A percentile compares a stretch with the other conserved stretches of the same genome.
These are phyloP conservation scores for Handroanthus guayacan DNA, from an alignment of 257 asterid species.

Conservation along the genomic window DNA sequence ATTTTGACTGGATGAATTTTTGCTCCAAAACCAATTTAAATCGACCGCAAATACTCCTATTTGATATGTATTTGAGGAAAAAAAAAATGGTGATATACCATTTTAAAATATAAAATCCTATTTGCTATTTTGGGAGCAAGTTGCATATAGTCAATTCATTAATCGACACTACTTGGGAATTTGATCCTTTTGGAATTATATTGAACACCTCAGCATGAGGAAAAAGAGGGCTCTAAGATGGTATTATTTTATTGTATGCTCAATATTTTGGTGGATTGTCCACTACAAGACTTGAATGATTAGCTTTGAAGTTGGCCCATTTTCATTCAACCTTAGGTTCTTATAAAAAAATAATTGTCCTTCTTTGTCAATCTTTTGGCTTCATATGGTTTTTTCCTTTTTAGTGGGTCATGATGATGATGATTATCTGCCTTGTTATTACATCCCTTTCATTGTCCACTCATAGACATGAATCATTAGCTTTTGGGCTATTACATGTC, in stretches of 20 bases:
- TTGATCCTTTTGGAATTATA: conserved; percentile 29
- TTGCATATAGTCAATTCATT: conserved; percentile 4
- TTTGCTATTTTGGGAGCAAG: background rate
- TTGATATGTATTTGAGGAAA: too few relatives aligned
- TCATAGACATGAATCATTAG: conserved; percentile 24
- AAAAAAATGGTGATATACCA: too few relatives aligned
- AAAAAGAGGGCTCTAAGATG: background rate
- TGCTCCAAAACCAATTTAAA: too few relatives aligned
- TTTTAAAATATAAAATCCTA: too few relatives aligned
- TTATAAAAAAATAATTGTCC: background rate
- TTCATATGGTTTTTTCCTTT: background rate
- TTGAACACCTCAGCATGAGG: conserved; percentile 34
- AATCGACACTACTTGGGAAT: conserved; percentile 4
- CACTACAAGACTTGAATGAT: conserved; percentile 43
- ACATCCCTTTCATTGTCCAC: conserved; percentile 34
- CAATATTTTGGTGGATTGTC: conserved; percentile 35
- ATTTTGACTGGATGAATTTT: too few relatives aligned
- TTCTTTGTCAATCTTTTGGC: background rate
- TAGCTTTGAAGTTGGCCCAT: conserved; percentile 18
- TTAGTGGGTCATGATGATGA: background rate
- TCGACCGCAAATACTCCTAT: too few relatives aligned
- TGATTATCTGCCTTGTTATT: conserved; percentile 11
- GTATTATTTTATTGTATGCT: conserved; percentile 16
- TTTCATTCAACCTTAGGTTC: conserved; percentile 9
- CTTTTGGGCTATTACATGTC: conserved; percentile 31